phyloP scores from a whole-genome alignment of 2,329 filamentous ascomycete genomes.

The Aspergillus sp. region DNA sequence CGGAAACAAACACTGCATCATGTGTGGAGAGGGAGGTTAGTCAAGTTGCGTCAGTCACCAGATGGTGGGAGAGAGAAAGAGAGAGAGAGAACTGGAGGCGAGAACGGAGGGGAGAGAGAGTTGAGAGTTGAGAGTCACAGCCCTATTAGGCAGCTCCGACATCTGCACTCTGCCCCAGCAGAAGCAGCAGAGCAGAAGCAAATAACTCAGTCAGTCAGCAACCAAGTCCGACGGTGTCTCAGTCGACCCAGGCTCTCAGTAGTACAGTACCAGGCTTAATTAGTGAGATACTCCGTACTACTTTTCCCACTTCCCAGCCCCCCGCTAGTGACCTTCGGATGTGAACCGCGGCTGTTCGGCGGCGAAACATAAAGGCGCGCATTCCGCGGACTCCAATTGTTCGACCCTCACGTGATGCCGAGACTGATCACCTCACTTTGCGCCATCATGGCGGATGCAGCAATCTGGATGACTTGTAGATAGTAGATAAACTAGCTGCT shows the following conservation, averaged over 20 bases:
- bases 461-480: background rate
- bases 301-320: background rate
- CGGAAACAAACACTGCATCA: conserved; percentile 14
- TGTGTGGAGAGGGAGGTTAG: conserved; percentile 6
- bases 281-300: background rate
- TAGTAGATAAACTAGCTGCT: background rate
- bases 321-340: conserved; percentile 18
- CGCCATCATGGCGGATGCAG: background rate
- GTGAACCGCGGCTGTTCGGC: conserved; percentile 24
- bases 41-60: background rate
- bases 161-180: background rate
- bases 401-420: background rate
- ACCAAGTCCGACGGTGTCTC: background rate
- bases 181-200: background rate
- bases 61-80: background rate
- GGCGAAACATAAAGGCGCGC: background rate
- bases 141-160: conserved; percentile 7
- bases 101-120: conserved; percentile 5
- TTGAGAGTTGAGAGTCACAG: background rate
- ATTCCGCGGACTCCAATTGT: conserved; percentile 1
- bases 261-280: background rate
- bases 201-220: too few species aligned
- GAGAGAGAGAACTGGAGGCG: conserved; percentile 8
- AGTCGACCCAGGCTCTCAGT: background rate
- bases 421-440: background rate